phyloP scores from a whole-genome alignment of 2,329 filamentous ascomycete species.

The Myotisia sp. region DNA sequence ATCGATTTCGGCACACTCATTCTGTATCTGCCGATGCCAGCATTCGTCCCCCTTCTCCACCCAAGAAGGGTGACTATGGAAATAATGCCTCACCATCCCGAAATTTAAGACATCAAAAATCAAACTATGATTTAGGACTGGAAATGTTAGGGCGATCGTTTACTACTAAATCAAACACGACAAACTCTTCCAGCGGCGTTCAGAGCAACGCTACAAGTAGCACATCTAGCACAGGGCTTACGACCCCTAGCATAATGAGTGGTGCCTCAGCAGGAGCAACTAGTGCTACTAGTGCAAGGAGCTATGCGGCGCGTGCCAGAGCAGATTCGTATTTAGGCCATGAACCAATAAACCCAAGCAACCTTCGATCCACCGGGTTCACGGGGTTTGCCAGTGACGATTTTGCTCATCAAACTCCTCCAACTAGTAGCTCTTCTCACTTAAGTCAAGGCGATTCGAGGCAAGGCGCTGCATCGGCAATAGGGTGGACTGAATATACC shows the following conservation, averaged over 20 bases:
- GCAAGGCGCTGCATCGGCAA: constrained; percentile 47
- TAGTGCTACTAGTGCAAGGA: constrained; percentile 90
- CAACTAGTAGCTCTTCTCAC: constrained; percentile 77
- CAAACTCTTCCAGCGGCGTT: constrained; percentile 59
- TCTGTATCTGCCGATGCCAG: constrained; percentile 35
- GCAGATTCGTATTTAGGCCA: neutral
- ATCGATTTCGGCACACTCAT: constrained; percentile 35
- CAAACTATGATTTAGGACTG: constrained; percentile 59
- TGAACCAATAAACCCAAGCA: neutral
- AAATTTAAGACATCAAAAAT: constrained; percentile 28
- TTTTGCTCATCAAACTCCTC: constrained; percentile 30
- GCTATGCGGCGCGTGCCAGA: constrained; percentile 55
- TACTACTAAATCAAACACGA: constrained; percentile 76
- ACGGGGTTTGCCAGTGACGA: constrained; percentile 24
- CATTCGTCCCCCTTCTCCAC: constrained; percentile 48
- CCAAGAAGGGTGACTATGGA: constrained; percentile 31
- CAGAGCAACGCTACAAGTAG: constrained; percentile 52
- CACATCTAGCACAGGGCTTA: constrained; percentile 60
- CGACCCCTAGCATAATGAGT: constrained; percentile 81
- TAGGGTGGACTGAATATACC: constrained; percentile 40
- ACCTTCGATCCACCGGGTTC: constrained; percentile 34
- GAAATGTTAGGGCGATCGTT: constrained; percentile 61
- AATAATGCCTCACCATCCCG: constrained; percentile 29
- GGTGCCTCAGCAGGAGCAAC: constrained; percentile 79
- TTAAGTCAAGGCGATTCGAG: constrained; percentile 61